Conservation (phyloP, 768 basidiomycete genomes). For the Amanita polypyramis region DNA sequence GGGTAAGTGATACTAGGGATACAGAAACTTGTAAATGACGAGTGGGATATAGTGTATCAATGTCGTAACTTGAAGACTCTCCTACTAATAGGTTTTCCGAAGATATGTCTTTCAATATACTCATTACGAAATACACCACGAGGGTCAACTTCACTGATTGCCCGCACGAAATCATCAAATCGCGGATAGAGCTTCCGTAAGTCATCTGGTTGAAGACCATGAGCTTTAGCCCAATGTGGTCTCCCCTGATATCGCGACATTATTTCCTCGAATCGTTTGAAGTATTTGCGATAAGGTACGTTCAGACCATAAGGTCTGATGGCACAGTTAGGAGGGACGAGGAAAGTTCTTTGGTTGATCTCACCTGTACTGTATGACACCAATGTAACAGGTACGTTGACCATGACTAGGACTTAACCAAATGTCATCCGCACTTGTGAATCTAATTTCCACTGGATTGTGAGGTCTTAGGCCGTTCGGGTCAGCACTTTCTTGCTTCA, state of each 20-base stretch:
- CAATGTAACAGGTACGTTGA: constrained; percentile 82
- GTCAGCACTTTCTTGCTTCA: constrained; percentile 54
- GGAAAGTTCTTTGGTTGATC: constrained; percentile 16
- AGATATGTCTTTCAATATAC: constrained; percentile 82
- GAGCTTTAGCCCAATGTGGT: constrained; percentile 97
- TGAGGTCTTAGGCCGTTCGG: constrained; percentile 76
- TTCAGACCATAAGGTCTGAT: constrained; percentile 75
- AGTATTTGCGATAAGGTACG: constrained; percentile 72
- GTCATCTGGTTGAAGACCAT: constrained; percentile 52
- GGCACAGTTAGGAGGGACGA: neutral
- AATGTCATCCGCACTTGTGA: constrained; percentile 81
- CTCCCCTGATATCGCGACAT: constrained; percentile 61
- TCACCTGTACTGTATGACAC: constrained; percentile 95
- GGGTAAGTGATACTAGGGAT: neutral
- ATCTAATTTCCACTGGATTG: constrained; percentile 89
- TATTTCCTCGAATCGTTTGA: constrained; percentile 67
- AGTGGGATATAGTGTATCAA: constrained; percentile 6
- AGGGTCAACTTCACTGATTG: constrained; percentile 66
- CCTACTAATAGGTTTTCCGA: constrained; percentile 42
- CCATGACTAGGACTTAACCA: constrained; percentile 89
- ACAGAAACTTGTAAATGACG: neutral
- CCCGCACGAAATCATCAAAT: constrained; percentile 65
- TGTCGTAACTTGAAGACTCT: constrained; percentile 30
- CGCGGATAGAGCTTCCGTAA: constrained; percentile 67
- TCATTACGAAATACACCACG: constrained; percentile 74